These are phyloP conservation scores for Polytrichum formosum DNA, from an alignment of 225 moss, liverwort and hornwort genomes.

Conservation along the genomic window DNA sequence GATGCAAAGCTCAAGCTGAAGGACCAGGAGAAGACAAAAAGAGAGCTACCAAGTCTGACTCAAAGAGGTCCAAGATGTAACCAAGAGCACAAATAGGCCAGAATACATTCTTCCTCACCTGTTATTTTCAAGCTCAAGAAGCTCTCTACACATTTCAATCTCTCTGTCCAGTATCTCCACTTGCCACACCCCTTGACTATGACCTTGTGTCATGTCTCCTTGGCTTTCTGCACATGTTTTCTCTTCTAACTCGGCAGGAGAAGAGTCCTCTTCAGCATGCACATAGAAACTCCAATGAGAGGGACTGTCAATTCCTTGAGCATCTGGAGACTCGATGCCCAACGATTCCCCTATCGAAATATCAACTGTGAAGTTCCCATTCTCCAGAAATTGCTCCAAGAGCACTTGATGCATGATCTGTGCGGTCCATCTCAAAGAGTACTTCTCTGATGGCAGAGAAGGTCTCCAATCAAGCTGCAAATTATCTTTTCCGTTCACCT, in stretches of 20 bases:
- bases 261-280: background rate
- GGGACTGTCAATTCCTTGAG: constrained; percentile 22
- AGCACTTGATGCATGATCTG: constrained; percentile 35
- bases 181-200: constrained; percentile 44
- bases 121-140: constrained; percentile 76
- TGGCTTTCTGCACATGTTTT: constrained; percentile 1
- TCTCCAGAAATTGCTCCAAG: background rate
- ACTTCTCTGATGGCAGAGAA: constrained; percentile 26
- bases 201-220: background rate
- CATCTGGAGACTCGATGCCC: constrained; percentile 36
- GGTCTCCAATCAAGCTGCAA: constrained; percentile 53
- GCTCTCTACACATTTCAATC: constrained; percentile 68
- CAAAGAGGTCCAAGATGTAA: too few species aligned
- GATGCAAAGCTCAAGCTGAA: too few species aligned
- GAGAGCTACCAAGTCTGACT: too few species aligned
- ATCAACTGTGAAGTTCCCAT: constrained; percentile 15
- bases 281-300: constrained; percentile 29
- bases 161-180: constrained; percentile 57
- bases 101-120: constrained; percentile 38
- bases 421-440: constrained; percentile 57
- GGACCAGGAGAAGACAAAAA: too few species aligned
- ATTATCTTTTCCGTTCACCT: constrained; percentile 32
- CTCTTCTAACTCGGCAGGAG: constrained; percentile 3
- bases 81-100: background rate
- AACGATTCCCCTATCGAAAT: constrained; percentile 25